These are phyloP conservation scores for Chlamydomonas reinhardtii DNA, from an alignment of 163 green algal genomes.

Conservation along the genomic window DNA sequence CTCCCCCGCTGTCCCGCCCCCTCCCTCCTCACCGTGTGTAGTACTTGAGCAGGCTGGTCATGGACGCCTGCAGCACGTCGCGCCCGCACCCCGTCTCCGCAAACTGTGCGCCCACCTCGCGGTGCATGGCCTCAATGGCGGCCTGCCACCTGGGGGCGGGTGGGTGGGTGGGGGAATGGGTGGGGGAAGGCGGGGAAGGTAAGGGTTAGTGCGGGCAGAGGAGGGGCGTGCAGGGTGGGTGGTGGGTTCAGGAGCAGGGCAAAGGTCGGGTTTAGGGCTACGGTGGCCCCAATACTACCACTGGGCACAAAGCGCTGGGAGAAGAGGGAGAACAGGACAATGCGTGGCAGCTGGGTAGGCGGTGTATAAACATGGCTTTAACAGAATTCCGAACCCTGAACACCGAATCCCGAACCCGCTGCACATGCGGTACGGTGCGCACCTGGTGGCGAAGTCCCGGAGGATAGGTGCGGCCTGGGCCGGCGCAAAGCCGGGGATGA, in stretches of 20 bases:
- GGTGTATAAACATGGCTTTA: too few species aligned
- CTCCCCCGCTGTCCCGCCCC: too few species aligned
- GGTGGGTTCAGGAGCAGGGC: too few species aligned
- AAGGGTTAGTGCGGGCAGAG: background rate
- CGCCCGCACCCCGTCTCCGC: slow-evolving; percentile 67
- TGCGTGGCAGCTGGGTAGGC: too few species aligned
- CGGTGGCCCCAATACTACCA: too few species aligned
- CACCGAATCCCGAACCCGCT: too few species aligned
- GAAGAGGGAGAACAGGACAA: too few species aligned
- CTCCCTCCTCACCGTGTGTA: slow-evolving; percentile 82
- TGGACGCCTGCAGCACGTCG: slow-evolving; percentile 84
- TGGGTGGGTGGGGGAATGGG: background rate
- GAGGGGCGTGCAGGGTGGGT: too few species aligned
- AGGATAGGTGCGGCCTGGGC: slow-evolving; percentile 61
- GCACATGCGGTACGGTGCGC: too few species aligned
- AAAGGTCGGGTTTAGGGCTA: too few species aligned
- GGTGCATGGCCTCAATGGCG: slow-evolving; percentile 85
- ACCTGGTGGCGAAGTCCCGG: slow-evolving; percentile 59
- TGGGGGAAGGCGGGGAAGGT: background rate
- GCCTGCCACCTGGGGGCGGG: slow-evolving; percentile 72
- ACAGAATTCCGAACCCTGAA: too few species aligned
- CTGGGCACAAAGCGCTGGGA: too few species aligned
- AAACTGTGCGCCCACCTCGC: slow-evolving; percentile 88
- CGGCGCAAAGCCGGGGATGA: slow-evolving; percentile 68
- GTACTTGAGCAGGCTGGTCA: slow-evolving; percentile 95